phyloP scores from a whole-genome alignment of 257 asterid genomes.

The Paulownia fortunei region DNA sequence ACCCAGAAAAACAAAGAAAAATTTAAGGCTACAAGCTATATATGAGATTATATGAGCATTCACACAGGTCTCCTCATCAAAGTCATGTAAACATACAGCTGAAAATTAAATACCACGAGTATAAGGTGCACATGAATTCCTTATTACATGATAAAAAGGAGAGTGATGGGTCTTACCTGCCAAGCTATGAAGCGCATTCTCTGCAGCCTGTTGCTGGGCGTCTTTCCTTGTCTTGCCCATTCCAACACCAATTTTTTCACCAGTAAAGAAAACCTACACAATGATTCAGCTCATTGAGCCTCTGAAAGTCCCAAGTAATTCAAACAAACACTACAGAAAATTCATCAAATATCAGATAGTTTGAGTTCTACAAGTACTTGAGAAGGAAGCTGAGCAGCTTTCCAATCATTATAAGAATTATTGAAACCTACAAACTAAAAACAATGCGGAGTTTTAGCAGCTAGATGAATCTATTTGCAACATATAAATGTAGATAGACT shows the following conservation, averaged over 20 bases:
- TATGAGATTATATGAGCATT: no score
- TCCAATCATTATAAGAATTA: no score
- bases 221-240: conserved; percentile 93
- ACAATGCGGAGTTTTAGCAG: not conserved
- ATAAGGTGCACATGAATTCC: not conserved
- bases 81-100: not conserved
- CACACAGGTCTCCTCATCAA: not conserved
- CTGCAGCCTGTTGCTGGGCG: conserved; percentile 98
- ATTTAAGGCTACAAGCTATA: no score
- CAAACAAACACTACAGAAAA: conserved; percentile 17
- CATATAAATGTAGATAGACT: not conserved
- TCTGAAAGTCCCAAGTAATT: conserved; percentile 27
- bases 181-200: conserved; percentile 87
- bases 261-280: conserved; percentile 77
- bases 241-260: conserved; percentile 87
- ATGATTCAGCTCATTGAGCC: conserved; percentile 38
- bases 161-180: conserved; percentile 63
- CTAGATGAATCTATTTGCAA: not conserved
- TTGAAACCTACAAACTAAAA: no score
- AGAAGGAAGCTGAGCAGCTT: conserved; percentile 2
- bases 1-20: no score
- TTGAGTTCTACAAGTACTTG: not conserved
- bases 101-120: not conserved
- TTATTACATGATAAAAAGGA: not conserved
- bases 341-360: not conserved